phyloP scores from a whole-genome alignment of 768 basidiomycete genomes.

The Piloderma croceum region DNA sequence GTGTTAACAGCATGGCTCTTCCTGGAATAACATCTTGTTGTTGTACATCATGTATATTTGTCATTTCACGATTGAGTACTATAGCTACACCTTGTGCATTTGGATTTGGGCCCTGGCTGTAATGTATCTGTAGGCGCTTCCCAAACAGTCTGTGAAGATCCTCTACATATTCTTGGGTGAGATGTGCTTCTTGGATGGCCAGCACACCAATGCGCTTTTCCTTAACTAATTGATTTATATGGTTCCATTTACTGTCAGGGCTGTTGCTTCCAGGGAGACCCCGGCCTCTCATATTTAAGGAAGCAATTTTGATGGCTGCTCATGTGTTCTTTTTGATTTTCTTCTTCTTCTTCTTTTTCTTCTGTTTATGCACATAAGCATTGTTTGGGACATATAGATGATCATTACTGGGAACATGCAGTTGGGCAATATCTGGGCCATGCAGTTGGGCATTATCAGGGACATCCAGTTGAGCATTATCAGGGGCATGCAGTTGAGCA shows the following conservation, averaged over 20 bases:
- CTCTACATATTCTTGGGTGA: constrained; percentile 10
- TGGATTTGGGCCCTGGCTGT: constrained; percentile 11
- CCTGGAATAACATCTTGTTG: constrained; percentile 20
- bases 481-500: too few relatives aligned
- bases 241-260: constrained; percentile 12
- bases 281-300: constrained; percentile 8
- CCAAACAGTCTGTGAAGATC: constrained; percentile 7
- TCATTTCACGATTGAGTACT: constrained; percentile 27
- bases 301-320: constrained; percentile 6
- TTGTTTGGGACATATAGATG: too few relatives aligned
- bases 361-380: too few relatives aligned
- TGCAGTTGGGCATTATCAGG: too few relatives aligned
- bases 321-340: constrained; percentile 1
- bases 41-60: constrained; percentile 10
- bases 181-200: constrained; percentile 28
- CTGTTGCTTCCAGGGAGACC: background rate
- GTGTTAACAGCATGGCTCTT: constrained; percentile 16
- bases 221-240: constrained; percentile 15
- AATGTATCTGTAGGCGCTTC: constrained; percentile 13
- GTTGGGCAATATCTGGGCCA: too few relatives aligned
- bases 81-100: constrained; percentile 29
- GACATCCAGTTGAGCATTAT: too few relatives aligned
- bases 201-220: constrained; percentile 24
- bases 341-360: too few relatives aligned
- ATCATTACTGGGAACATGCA: too few relatives aligned